These are phyloP conservation scores for Mortierella claussenii DNA, from an alignment of 192 early-diverging fungal species.

Conservation along the genomic window DNA sequence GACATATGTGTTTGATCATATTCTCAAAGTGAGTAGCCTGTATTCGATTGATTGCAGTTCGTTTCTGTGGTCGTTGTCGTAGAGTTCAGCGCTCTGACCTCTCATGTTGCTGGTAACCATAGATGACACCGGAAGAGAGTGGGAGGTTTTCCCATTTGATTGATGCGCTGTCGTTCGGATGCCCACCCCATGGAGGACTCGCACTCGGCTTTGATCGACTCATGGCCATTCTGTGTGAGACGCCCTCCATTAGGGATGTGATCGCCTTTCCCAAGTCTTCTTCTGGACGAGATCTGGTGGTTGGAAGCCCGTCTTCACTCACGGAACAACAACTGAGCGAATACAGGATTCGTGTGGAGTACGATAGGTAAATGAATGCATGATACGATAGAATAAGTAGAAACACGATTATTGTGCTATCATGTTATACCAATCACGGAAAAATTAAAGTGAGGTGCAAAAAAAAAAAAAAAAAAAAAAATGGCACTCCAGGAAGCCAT, in stretches of 20 bases:
- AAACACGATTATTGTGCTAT: no score
- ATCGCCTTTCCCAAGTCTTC: constrained; percentile 93
- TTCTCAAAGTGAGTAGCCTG: constrained; percentile 66
- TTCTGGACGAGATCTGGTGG: constrained; percentile 84
- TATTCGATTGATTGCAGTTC: no score
- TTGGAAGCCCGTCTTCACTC: constrained; percentile 76
- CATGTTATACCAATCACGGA: background rate
- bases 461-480: background rate
- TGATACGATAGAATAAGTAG: background rate
- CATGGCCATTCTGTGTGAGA: constrained; percentile 77
- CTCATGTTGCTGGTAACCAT: no score
- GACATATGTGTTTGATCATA: constrained; percentile 74
- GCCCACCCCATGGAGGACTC: constrained; percentile 91
- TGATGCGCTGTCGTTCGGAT: constrained; percentile 82
- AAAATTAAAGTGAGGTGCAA: background rate
- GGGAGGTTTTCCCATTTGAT: constrained; percentile 83
- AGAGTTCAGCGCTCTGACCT: no score
- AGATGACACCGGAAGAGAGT: constrained; percentile 64
- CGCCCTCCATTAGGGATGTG: constrained; percentile 84
- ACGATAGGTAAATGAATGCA: background rate
- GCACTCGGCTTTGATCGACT: constrained; percentile 88
- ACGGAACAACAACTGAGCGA: constrained; percentile 68
- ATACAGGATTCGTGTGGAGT: constrained; percentile 66
- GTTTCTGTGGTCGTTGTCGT: no score
- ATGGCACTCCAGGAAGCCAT: no score